phyloP scores from a whole-genome alignment of 345 rosid genomes.

The Gossypium ekmanianum region DNA sequence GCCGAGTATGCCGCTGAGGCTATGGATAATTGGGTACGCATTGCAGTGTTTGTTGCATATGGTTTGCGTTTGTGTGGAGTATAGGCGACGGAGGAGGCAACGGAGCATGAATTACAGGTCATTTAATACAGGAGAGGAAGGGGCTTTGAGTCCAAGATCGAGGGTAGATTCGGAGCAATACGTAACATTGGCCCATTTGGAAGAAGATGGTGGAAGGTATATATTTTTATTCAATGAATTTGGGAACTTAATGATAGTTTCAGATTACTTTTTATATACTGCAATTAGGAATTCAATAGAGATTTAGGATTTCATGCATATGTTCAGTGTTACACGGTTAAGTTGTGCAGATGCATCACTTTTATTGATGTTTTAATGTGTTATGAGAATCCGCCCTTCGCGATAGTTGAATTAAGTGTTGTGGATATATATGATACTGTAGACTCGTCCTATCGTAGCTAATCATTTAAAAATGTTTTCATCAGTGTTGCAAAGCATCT shows the following conservation, averaged over 20 bases:
- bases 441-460: not conserved
- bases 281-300: not conserved
- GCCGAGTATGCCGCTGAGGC: constrained; percentile 74
- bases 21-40: constrained; percentile 81
- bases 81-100: constrained; percentile 61
- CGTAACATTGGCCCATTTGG: constrained; percentile 57
- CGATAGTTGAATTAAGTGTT: not conserved
- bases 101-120: constrained; percentile 31
- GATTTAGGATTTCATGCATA: not conserved
- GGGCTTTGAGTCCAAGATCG: constrained; percentile 41
- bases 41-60: constrained; percentile 81
- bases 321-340: not conserved
- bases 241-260: not conserved
- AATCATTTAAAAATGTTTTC: constrained; percentile 19
- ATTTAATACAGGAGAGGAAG: constrained; percentile 37
- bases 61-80: constrained; percentile 78
- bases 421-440: not conserved
- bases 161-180: constrained; percentile 54
- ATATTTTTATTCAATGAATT: not conserved
- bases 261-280: not conserved
- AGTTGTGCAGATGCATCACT: not conserved
- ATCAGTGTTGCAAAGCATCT: constrained; percentile 78
- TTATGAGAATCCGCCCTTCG: not conserved
- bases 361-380: not conserved
- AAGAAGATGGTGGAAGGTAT: constrained; percentile 65